These are phyloP conservation scores for Heterobasidion parviporum DNA, from an alignment of 1,284 basidiomycete species.

Conservation along the genomic window DNA sequence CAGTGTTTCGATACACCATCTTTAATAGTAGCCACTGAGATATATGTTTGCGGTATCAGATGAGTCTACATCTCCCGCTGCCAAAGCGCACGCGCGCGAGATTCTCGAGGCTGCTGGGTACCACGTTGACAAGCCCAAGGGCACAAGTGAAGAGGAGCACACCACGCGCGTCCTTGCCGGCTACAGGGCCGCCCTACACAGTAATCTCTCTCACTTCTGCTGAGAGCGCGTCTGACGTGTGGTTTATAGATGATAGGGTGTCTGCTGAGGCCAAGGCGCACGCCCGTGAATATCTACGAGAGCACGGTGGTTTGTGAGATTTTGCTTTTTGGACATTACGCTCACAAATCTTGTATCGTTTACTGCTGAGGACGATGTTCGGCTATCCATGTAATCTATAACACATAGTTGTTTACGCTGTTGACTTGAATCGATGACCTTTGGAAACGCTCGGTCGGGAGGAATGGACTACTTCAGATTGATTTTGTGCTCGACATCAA, in stretches of 20 bases:
- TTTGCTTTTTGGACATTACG: not conserved
- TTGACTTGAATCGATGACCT: no score
- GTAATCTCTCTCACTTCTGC: constrained; percentile 19
- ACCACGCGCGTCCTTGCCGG: constrained; percentile 32
- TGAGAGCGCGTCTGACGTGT: not conserved
- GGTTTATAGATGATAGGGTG: constrained; percentile 26
- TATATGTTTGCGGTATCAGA: not conserved
- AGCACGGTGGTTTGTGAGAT: constrained; percentile 14
- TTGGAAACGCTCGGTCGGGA: no score
- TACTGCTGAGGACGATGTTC: no score
- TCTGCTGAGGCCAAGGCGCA: constrained; percentile 33
- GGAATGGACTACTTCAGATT: no score
- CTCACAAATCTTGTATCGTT: no score
- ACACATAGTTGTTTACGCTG: not conserved
- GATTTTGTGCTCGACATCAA: no score
- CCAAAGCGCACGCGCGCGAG: constrained; percentile 35
- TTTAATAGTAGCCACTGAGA: not conserved
- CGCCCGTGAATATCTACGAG: constrained; percentile 32
- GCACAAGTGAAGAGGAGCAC: constrained; percentile 29
- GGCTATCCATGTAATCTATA: not conserved
- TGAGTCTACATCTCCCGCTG: constrained; percentile 25
- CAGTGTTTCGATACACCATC: constrained; percentile 8
- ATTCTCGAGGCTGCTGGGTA: constrained; percentile 25
- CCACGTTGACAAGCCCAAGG: constrained; percentile 18
- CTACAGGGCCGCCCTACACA: constrained; percentile 40